Base-by-base conservation (phyloP, 495 filamentous ascomycete genomes). In the Podospora pseudopauciseta region DNA sequence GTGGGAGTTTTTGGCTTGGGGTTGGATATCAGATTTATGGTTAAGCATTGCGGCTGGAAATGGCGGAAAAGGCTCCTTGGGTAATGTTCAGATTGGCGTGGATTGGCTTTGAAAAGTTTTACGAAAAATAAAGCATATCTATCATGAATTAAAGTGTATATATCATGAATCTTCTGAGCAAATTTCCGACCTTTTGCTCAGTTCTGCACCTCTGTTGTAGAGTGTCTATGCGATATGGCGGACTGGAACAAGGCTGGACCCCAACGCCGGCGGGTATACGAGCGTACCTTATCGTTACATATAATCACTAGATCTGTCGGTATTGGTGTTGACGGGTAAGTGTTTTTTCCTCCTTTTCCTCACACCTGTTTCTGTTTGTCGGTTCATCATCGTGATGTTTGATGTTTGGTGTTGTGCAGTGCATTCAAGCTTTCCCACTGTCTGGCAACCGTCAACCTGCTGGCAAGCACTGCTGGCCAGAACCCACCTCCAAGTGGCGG, bases 401-500 rank as follows among this genome's bases (percentile, higher is more conserved):
- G 15, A 16, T 49, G 39, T 13, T 49, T 49, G 39, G 39, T 49
- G 39, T 49, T 49, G 39, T 49, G 15, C 15, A 32, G 39, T 49
- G 15, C 5, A 49, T 49, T 6, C 39, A 49, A 49, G 39, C 39
- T 49, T 49, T 49, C 39, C 39, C 3, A 16, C 2, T 5, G 13
- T 49, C 23, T 49, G 39, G 15, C 39, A 49, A 11, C 39, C 39
- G 39, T 49, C 39, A 49, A 11, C 39, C 39, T 49, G 39, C 39
- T 11, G 39, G 39, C 39, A 49, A 49, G 39, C 15, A 16, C 9
- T 49, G 39, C 1, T 49, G 39, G 39, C 39, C 39, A 11, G 39
- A 5, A 18, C 39, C 39, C 39, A 49, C 39, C 9, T 16, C 7
- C 39, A 49, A 49, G 39, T 71, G 71, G 68, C 64, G 60, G 64